Evolutionary conservation across 2,329 filamentous ascomycete genomes (phyloP).

Genomic region (Arthrobotrys conoides): DNA sequence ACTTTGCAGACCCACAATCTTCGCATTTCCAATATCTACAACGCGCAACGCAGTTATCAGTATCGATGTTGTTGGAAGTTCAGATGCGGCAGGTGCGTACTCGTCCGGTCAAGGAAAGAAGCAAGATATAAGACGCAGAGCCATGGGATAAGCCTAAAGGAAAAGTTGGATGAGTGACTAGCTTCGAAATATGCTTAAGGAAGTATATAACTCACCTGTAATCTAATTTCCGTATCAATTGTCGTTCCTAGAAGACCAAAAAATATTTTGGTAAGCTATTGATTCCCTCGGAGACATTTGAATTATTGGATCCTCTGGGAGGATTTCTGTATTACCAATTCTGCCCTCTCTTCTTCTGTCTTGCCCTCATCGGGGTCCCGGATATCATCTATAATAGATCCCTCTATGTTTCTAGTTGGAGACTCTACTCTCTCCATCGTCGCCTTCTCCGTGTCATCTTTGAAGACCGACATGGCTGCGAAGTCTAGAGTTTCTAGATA

Average conservation of each 20-base stretch:
- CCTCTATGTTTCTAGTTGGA: constrained; percentile 34
- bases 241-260: constrained; percentile 73
- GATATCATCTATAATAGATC: constrained; percentile 36
- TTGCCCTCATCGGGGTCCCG: constrained; percentile 76
- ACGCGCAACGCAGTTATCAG: constrained; percentile 75
- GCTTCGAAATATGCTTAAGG: neutral
- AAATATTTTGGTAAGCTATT: constrained; percentile 25
- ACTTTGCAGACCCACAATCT: constrained; percentile 71
- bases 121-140: constrained; percentile 81
- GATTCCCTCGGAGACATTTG: neutral
- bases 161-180: constrained; percentile 24
- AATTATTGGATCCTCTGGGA: neutral
- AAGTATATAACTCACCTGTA: constrained; percentile 72
- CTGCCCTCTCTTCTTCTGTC: constrained; percentile 75
- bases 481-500: neutral
- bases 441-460: constrained; percentile 51
- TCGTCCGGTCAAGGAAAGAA: constrained; percentile 76
- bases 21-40: constrained; percentile 74
- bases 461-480: neutral
- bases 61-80: constrained; percentile 55
- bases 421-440: constrained; percentile 42
- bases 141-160: constrained; percentile 63
- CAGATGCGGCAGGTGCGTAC: constrained; percentile 57
- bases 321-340: constrained; percentile 71
- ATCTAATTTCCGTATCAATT: constrained; percentile 76